Evolutionary conservation across 805 yeast genomes (phyloP).

Genomic region (Wickerhamomyces pijperi): DNA sequence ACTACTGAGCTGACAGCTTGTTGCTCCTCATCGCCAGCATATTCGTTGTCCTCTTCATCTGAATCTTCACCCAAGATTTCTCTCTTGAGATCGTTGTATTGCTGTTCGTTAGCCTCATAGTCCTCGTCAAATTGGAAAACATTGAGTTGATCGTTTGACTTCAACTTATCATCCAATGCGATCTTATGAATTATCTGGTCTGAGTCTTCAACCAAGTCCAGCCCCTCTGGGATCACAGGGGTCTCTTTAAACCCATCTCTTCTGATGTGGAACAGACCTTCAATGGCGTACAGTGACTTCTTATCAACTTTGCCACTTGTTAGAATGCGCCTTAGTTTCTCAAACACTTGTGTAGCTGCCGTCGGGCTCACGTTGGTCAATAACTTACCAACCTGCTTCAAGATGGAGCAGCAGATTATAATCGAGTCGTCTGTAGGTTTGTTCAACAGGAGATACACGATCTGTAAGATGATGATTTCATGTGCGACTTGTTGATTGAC

Average conservation of each 20-base stretch:
- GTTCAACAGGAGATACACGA: constrained; percentile 34
- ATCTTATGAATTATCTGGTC: constrained; percentile 48
- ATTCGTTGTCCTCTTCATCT: constrained; percentile 38
- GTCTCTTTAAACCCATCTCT: constrained; percentile 29
- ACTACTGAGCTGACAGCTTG: too few species aligned
- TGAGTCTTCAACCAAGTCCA: constrained; percentile 56
- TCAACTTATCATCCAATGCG: constrained; percentile 39
- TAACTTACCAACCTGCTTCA: constrained; percentile 41
- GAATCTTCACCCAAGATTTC: constrained; percentile 15
- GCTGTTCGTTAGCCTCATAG: constrained; percentile 37
- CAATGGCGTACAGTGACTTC: constrained; percentile 35
- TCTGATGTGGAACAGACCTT: constrained; percentile 39
- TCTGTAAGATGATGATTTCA: constrained; percentile 41
- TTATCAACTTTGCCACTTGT: constrained; percentile 39
- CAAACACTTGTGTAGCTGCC: constrained; percentile 42
- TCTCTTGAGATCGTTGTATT: constrained; percentile 28
- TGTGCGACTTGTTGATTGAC: constrained; percentile 52
- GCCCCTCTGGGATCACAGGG: constrained; percentile 29
- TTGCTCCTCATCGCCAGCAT: too few species aligned
- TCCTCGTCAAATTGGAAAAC: constrained; percentile 39
- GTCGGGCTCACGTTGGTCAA: constrained; percentile 30
- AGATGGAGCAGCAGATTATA: constrained; percentile 37
- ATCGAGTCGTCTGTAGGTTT: constrained; percentile 45
- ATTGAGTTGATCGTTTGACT: constrained; percentile 36
- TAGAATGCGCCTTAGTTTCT: constrained; percentile 46